These are phyloP conservation scores for Aspergillus melleus DNA, from an alignment of 2,329 filamentous ascomycete genomes.

Conservation along the genomic window DNA sequence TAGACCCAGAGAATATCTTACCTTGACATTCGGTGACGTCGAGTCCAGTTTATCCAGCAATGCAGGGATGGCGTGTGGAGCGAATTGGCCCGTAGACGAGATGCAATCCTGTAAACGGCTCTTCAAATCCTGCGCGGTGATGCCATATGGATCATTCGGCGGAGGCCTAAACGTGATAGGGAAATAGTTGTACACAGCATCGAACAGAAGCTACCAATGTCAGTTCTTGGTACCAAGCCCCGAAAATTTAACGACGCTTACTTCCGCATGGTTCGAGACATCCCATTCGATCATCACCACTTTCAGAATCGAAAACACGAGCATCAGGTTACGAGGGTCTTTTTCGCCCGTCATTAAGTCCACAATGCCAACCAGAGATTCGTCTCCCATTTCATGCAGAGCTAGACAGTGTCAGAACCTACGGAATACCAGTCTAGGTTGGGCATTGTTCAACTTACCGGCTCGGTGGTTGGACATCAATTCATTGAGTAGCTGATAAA, in stretches of 20 bases:
- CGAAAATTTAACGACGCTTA: conserved; percentile 24
- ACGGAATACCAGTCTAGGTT: background rate
- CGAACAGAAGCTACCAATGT: conserved; percentile 55
- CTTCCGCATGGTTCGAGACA: conserved; percentile 60
- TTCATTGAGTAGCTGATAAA: conserved; percentile 61
- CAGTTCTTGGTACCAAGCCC: conserved; percentile 9
- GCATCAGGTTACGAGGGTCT: conserved; percentile 68
- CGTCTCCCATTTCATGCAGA: conserved; percentile 58
- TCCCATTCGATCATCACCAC: conserved; percentile 70
- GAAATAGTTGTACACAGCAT: conserved; percentile 71
- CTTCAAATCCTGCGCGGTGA: conserved; percentile 68
- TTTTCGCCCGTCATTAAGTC: conserved; percentile 68
- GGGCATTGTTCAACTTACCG: conserved; percentile 37
- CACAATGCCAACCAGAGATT: conserved; percentile 62
- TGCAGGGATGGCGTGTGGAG: conserved; percentile 66
- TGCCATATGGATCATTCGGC: conserved; percentile 68
- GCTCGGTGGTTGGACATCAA: conserved; percentile 62
- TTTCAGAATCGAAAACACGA: conserved; percentile 66
- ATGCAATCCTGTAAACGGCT: conserved; percentile 64
- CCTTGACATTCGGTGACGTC: conserved; percentile 67
- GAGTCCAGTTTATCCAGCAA: conserved; percentile 69
- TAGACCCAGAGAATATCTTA: conserved; percentile 25
- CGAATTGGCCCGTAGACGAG: conserved; percentile 61
- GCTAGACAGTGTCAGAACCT: conserved; percentile 33
- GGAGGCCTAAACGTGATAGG: conserved; percentile 70